A percentile compares a stretch with the other conserved stretches of the same genome.
phyloP scores from a whole-genome alignment of 192 early-diverging fungal species.

The Backusella australiensis region DNA sequence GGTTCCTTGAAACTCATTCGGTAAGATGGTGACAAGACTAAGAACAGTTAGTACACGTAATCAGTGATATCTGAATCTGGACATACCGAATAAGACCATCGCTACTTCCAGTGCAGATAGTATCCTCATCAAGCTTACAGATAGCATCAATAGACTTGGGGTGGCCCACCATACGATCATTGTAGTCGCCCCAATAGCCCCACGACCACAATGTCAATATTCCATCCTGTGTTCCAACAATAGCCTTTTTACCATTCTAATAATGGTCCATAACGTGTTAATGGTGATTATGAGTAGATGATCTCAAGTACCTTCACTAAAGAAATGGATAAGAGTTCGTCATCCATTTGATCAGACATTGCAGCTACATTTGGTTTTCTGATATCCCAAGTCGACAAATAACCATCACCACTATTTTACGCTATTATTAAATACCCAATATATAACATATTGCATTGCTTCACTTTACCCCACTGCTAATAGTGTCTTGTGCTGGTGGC shows the following conservation, averaged over 20 bases:
- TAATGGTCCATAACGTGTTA: no score
- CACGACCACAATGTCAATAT: slow-evolving; percentile 85
- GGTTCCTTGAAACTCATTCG: slow-evolving; percentile 88
- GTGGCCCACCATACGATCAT: slow-evolving; percentile 94
- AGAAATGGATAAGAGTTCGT: slow-evolving; percentile 85
- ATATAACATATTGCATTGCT: not conserved
- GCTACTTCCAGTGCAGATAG: slow-evolving; percentile 85
- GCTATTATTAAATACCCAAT: no score
- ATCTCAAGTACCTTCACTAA: slow-evolving; percentile 56
- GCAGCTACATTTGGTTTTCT: slow-evolving; percentile 82
- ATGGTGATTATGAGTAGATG: no score
- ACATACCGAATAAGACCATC: slow-evolving; percentile 82
- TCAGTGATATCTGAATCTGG: not conserved
- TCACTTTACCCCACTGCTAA: slow-evolving; percentile 62
- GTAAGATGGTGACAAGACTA: slow-evolving; percentile 80
- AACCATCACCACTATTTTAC: slow-evolving; percentile 79
- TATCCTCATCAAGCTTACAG: slow-evolving; percentile 78
- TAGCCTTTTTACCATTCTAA: slow-evolving; percentile 76
- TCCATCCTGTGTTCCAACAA: slow-evolving; percentile 91
- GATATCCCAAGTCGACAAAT: slow-evolving; percentile 87
- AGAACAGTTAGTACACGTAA: no score
- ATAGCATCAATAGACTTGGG: slow-evolving; percentile 89
- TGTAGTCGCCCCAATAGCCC: slow-evolving; percentile 90
- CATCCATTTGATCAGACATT: slow-evolving; percentile 93
- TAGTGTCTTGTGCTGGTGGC: slow-evolving; percentile 69